Evolutionary conservation across 495 filamentous ascomycete species (phyloP).

Genomic region (Pyrenula massariospora): DNA sequence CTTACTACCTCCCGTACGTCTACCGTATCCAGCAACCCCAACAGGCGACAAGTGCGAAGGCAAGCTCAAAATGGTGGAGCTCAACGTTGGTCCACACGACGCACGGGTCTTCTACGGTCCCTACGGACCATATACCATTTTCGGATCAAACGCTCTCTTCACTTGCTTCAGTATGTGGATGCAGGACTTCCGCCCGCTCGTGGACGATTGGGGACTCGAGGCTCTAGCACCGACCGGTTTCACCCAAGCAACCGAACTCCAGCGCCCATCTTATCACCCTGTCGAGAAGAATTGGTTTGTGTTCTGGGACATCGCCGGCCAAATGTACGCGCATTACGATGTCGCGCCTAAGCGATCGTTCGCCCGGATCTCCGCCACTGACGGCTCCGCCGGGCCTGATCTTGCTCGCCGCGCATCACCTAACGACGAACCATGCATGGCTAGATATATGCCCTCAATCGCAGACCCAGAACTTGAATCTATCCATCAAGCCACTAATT

Average conservation of each 20-base stretch:
- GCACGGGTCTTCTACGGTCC: slow-evolving; percentile 42
- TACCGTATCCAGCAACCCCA: slow-evolving; percentile 29
- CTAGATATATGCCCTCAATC: slow-evolving; percentile 23
- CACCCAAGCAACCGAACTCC: slow-evolving; percentile 27
- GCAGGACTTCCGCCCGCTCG: slow-evolving; percentile 33
- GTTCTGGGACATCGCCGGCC: slow-evolving; percentile 35
- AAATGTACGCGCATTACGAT: slow-evolving; percentile 38
- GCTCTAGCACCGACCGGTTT: slow-evolving; percentile 15
- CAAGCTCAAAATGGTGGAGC: slow-evolving; percentile 16
- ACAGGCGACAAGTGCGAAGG: slow-evolving; percentile 25
- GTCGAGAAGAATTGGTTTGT: slow-evolving; percentile 48
- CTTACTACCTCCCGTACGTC: slow-evolving; percentile 16
- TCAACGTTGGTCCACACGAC: slow-evolving; percentile 37
- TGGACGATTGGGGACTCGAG: slow-evolving; percentile 23
- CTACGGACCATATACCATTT: slow-evolving; percentile 27
- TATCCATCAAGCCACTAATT: slow-evolving; percentile 46
- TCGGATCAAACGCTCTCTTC: slow-evolving; percentile 33
- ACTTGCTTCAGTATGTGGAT: slow-evolving; percentile 43
- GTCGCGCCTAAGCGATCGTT: slow-evolving; percentile 31
- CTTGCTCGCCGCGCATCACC: slow-evolving; percentile 16
- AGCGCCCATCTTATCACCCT: slow-evolving; percentile 24
- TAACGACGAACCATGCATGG: slow-evolving; percentile 26
- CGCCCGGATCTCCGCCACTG: slow-evolving; percentile 18
- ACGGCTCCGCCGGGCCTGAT: slow-evolving; percentile 29
- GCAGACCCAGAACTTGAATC: slow-evolving; percentile 17